These are phyloP conservation scores for Laguncularia racemosa DNA, from an alignment of 345 rosid genomes.

Conservation along the genomic window DNA sequence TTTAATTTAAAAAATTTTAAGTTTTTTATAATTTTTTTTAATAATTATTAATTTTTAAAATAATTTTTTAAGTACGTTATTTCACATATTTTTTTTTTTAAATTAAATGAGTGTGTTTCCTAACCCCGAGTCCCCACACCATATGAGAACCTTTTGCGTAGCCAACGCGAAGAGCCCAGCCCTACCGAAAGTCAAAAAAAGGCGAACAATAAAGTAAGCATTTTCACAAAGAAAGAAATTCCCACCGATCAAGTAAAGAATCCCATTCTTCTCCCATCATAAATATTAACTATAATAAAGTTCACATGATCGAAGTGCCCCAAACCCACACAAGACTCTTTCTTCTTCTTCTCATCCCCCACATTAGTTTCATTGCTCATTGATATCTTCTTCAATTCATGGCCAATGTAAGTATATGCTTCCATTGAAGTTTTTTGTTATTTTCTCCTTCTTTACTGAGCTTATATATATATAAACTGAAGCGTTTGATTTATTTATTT, in stretches of 20 bases:
- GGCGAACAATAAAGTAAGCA: slow-evolving; percentile 11
- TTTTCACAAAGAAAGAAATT: slow-evolving; percentile 9
- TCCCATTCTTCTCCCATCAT: slow-evolving; percentile 22
- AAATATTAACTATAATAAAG: slow-evolving; percentile 1
- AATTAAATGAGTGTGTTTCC: too few relatives aligned
- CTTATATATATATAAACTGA: not conserved
- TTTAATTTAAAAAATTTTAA: too few relatives aligned
- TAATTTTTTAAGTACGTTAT: too few relatives aligned
- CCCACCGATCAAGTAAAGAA: slow-evolving; percentile 23
- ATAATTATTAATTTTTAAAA: too few relatives aligned
- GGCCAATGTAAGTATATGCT: slow-evolving; percentile 27
- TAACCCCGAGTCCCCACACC: too few relatives aligned
- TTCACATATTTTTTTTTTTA: too few relatives aligned
- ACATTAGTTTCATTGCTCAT: not conserved
- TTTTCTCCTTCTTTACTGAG: not conserved
- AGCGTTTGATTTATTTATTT: not conserved
- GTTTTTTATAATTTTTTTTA: too few relatives aligned
- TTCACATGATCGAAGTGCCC: not conserved
- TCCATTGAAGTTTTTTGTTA: not conserved
- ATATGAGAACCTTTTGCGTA: too few relatives aligned
- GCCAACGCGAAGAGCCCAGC: not conserved
- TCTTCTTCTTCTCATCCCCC: not conserved
- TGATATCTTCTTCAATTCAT: slow-evolving; percentile 9
- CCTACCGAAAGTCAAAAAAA: slow-evolving; percentile 12
- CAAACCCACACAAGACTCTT: not conserved